These are phyloP conservation scores for Spongospora subterranea DNA, from an alignment of 208 protist genomes.

Conservation along the genomic window DNA sequence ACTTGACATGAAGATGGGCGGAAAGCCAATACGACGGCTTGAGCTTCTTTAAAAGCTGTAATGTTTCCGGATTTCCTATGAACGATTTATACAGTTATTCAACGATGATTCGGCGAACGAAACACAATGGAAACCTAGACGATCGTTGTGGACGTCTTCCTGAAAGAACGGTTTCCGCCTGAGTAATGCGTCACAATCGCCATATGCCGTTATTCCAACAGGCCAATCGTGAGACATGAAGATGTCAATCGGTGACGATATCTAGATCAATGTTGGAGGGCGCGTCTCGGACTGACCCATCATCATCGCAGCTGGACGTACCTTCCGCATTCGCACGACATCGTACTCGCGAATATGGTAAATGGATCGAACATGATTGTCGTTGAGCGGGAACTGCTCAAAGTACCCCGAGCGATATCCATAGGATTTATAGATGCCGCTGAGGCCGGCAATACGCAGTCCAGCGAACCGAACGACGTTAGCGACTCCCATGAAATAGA, in stretches of 20 bases:
- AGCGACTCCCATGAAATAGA: constrained; percentile 95
- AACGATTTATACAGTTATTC: too few species aligned
- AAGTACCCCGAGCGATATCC: constrained; percentile 71
- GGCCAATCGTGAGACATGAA: constrained; percentile 85
- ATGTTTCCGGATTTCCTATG: neutral
- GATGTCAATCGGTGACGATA: constrained; percentile 77
- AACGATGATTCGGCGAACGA: too few species aligned
- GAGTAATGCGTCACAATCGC: constrained; percentile 71
- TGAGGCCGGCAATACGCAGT: constrained; percentile 77
- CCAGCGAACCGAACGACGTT: constrained; percentile 84
- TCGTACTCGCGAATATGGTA: constrained; percentile 81
- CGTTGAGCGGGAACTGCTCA: constrained; percentile 74
- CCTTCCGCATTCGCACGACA: constrained; percentile 54
- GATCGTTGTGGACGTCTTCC: neutral
- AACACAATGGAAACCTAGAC: neutral
- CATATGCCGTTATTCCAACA: constrained; percentile 68
- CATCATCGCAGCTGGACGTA: neutral
- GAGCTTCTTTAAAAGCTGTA: neutral
- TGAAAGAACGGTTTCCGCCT: constrained; percentile 64
- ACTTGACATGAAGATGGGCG: constrained; percentile 82
- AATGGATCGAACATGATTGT: constrained; percentile 69
- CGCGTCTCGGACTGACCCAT: neutral
- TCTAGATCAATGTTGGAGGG: neutral
- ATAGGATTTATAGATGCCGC: constrained; percentile 67
- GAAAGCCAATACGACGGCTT: constrained; percentile 76